Percentiles rank a stretch among this genome's conserved stretches.
Conservation (phyloP, 2,329 filamentous ascomycete species). For the Sporothrix humicola region DNA sequence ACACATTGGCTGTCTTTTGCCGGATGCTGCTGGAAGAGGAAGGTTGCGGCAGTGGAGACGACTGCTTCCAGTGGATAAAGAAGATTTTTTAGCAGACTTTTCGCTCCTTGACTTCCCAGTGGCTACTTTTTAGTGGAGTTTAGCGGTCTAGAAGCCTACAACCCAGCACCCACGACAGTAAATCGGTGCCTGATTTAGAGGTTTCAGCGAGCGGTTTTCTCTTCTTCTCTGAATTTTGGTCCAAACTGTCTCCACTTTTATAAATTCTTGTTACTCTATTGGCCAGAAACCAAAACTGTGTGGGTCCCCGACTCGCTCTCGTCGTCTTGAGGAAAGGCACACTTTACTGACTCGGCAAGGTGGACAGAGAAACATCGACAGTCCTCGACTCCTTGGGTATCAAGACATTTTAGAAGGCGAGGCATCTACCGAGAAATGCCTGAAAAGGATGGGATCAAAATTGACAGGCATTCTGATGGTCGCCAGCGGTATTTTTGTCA, state of each 20-base stretch:
- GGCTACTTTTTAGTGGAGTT: slow-evolving; percentile 22
- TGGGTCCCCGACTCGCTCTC: not conserved
- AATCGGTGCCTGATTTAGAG: slow-evolving; percentile 13
- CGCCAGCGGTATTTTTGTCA: slow-evolving; percentile 12
- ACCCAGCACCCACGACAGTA: not conserved
- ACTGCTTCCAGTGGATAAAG: slow-evolving; percentile 1
- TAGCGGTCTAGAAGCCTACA: slow-evolving; percentile 12
- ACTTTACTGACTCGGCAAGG: not conserved
- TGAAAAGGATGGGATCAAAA: not conserved
- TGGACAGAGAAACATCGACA: not conserved
- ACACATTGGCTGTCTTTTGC: slow-evolving; percentile 4
- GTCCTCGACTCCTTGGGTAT: not conserved
- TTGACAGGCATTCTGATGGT: not conserved
- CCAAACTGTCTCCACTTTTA: not conserved
- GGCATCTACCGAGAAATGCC: not conserved
- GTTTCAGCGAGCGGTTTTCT: slow-evolving; percentile 23
- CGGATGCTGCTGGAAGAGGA: not conserved
- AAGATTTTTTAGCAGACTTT: not conserved
- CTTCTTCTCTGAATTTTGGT: not conserved
- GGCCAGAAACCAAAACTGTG: not conserved
- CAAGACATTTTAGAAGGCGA: not conserved
- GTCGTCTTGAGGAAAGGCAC: too few relatives aligned
- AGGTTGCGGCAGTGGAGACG: not conserved
- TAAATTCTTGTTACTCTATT: slow-evolving; percentile 24
- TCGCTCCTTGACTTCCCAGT: not conserved